phyloP scores from a whole-genome alignment of 169 alveolate species.

The Plasmodium chabaudi region DNA sequence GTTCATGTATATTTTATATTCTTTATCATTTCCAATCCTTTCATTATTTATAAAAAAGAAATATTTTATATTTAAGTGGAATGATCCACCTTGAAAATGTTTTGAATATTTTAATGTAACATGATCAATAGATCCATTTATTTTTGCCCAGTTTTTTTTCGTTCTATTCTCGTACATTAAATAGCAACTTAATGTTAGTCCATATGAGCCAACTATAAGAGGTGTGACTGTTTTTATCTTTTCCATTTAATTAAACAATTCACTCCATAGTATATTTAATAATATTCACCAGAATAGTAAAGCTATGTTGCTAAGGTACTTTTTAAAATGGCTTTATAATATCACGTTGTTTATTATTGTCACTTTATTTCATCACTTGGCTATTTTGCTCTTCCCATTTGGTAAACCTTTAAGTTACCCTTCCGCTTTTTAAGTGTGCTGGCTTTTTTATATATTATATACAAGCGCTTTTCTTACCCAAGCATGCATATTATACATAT shows the following conservation, averaged over 20 bases:
- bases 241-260: conserved; percentile 18
- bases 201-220: conserved; percentile 55
- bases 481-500: no score
- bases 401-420: no score
- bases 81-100: conserved; percentile 28
- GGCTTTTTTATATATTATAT: no score
- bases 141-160: conserved; percentile 45
- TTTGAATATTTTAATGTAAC: conserved; percentile 37
- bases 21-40: conserved; percentile 37
- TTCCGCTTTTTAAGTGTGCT: no score
- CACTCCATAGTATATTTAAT: no score
- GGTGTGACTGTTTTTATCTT: conserved; percentile 31
- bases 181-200: conserved; percentile 52
- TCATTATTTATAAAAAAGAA: conserved; percentile 45
- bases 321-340: no score
- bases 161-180: conserved; percentile 31
- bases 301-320: no score
- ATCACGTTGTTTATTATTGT: no score
- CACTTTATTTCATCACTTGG: no score
- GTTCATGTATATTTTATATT: conserved; percentile 37
- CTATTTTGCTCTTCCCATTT: no score
- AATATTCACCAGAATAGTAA: no score
- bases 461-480: no score
- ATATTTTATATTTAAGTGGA: conserved; percentile 31
- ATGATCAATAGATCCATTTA: conserved; percentile 48